Evolutionary conservation across 2,329 filamentous ascomycete species (phyloP), one percentile per base, ranked within the genome.

Genomic region (Grosmannia huntii): DNA sequence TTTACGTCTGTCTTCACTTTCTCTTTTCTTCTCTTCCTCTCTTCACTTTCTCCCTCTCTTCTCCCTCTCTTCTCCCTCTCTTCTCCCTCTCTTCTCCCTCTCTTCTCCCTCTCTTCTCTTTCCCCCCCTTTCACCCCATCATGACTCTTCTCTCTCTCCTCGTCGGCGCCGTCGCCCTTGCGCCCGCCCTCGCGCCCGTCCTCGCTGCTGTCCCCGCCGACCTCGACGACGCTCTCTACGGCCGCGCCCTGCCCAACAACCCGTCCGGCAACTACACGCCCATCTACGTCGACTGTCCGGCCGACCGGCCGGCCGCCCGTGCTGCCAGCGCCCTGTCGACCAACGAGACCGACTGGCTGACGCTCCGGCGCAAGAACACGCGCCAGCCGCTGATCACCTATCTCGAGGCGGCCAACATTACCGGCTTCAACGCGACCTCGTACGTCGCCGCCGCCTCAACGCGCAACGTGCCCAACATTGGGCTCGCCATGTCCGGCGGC

Each of bases 401-500:
- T 63, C 77, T 97, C 56, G 75, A 75, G 21, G 81, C 87, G 59
- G 77, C 89, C 66, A 83, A 83, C 65, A 91, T 97, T 62, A 72
- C 80, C n/a, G 83, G 80, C 60, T 92, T 96, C 61, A 85, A 96
- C 70, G 85, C 84, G n/a, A 76, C 75, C 1, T 68, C 72, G 1
- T 97, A 94, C 68, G 83, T 97, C 60, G 71, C 82, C 60, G 70
- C 81, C 33, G 67, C 56, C 60, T 25, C 38, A 5, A 10, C 38
- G 6, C 38, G 63, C 19, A 70, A 73, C 28, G 69, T 78, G 61
- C 77, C 77, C 56, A 78, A 76, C 64, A 84, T 95, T 61, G 89
- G 78, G 19, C 81, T 95, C 62, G 88, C 90, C 12, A 75, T 87
- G 51, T 94, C 89, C 0, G 90, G 90, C 14, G 90, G 90, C 68